Evolutionary conservation across 805 yeast genomes (phyloP), one percentile per base, ranked within the genome.

Genomic region (Pichia cephalocereana): DNA sequence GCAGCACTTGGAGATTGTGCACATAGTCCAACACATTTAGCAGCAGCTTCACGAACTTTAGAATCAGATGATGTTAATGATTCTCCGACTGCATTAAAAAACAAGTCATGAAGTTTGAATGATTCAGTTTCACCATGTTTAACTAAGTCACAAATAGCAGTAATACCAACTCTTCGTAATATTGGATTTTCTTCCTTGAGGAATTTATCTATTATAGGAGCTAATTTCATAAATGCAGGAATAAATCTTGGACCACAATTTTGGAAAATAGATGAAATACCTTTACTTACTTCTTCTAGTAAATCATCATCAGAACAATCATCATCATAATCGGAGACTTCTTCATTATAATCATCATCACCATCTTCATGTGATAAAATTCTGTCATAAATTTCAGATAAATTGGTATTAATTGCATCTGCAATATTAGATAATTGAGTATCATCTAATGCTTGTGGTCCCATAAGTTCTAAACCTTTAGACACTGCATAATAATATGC

Each of bases 281-380:
- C 81, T 61, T 83, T 85, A 62, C 84, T 86, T 53, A 89, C 79
- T 61, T 91, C 96, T 57, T 88, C 95, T 45, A 89, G 68, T 42
- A 93, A 70, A 60, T 90, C 96, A 61, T 89, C 97, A 63, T 93
- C 98, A 1, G 93, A 82, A 56, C 74, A 79, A 57, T 85, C 95
- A 50, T 81, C 88, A 48, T 90, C 97, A 48, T 83, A 89, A 47
- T 80, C 86, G 50, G 84, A 95, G 7, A 82, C 71, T 41, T 87
- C 96, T 67, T 88, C 96, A 50, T 84, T 83, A 63, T 83, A 89
- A 60, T 86, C 96, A 61, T 87, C 96, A 54, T 85, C 93, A 40
- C 76, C 83, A 51, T 71, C 73, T 46, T 86, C 89, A 53, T 95
- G 82, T 36, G 73, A 76, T 58, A 78, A 80, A 47, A 86, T 80